A percentile compares a stretch with the other conserved stretches of the same genome.
Evolutionary conservation across 1,284 basidiomycete genomes (phyloP).

Genomic region (Irpex sp.): DNA sequence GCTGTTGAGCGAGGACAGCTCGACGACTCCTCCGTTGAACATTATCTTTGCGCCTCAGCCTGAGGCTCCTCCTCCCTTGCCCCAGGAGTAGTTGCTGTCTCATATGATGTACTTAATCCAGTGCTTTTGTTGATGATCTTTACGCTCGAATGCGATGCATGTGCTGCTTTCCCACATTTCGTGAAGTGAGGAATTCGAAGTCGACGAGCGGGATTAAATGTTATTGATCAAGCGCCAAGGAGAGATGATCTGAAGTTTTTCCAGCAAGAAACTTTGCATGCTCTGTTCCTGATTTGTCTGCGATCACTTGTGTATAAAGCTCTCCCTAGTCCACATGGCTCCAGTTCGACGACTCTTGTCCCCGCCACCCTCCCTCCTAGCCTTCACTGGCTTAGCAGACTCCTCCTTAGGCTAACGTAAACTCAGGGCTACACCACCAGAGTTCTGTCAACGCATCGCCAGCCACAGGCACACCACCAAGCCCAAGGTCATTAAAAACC

Average conservation of each 20-base stretch:
- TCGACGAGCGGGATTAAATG: background rate
- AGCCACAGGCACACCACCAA: background rate
- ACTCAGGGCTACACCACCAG: no score
- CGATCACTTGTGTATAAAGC: background rate
- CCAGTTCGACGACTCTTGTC: background rate
- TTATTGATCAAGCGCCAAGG: background rate
- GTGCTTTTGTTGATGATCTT: background rate
- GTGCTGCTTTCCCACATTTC: background rate
- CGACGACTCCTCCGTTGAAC: conserved; percentile 74
- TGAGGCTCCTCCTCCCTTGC: conserved; percentile 74
- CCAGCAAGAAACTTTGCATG: background rate
- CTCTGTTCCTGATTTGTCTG: background rate
- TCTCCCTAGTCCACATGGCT: background rate
- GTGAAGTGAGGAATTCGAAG: background rate
- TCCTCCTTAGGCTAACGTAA: background rate
- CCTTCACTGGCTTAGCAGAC: background rate
- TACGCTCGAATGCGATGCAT: background rate
- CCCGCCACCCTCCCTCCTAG: background rate
- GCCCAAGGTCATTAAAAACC: background rate
- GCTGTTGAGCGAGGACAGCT: conserved; percentile 74
- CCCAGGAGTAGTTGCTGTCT: conserved; percentile 28
- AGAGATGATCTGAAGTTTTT: background rate
- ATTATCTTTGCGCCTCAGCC: conserved; percentile 79
- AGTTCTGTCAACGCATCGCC: no score
- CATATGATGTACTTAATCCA: background rate